Percentiles rank a stretch among this genome's conserved stretches.
These are phyloP conservation scores for Aspergillus fumigatus DNA, from an alignment of 2,329 filamentous ascomycete species.

Conservation along the genomic window DNA sequence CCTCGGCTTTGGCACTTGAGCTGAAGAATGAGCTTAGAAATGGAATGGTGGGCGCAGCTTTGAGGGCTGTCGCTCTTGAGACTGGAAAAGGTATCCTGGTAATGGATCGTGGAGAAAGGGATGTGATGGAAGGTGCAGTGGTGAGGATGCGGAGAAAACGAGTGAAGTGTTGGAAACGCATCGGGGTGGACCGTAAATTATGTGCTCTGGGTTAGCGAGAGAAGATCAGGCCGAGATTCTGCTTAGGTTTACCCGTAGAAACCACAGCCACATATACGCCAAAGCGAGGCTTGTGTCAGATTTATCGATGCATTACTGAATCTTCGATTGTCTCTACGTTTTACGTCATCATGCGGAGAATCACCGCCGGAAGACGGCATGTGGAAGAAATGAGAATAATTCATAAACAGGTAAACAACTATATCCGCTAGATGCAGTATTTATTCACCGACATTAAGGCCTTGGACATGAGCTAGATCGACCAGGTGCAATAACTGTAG, in stretches of 20 bases:
- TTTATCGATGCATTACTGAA: not conserved
- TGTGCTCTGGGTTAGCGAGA: not conserved
- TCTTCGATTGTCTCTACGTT: constrained; percentile 7
- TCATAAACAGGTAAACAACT: not conserved
- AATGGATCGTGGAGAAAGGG: constrained; percentile 11
- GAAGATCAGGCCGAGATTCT: not conserved
- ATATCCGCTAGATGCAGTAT: not conserved
- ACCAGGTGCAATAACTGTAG: not conserved
- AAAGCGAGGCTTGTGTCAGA: not conserved
- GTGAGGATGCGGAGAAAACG: constrained; percentile 16
- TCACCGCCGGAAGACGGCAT: not conserved
- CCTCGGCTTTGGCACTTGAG: constrained; percentile 50
- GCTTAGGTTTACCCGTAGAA: not conserved
- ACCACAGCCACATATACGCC: not conserved
- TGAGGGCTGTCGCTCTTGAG: constrained; percentile 37
- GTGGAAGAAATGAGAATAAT: not conserved
- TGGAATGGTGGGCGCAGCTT: constrained; percentile 72
- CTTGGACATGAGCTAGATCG: not conserved
- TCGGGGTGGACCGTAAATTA: constrained; percentile 11
- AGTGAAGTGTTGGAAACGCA: constrained; percentile 22
- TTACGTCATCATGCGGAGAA: constrained; percentile 31
- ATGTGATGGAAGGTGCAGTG: constrained; percentile 18
- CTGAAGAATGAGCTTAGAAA: constrained; percentile 74
- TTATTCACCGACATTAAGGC: not conserved
- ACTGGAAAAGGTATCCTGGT: constrained; percentile 18